Conservation (phyloP, 805 yeast species). For the Candida ficus region DNA sequence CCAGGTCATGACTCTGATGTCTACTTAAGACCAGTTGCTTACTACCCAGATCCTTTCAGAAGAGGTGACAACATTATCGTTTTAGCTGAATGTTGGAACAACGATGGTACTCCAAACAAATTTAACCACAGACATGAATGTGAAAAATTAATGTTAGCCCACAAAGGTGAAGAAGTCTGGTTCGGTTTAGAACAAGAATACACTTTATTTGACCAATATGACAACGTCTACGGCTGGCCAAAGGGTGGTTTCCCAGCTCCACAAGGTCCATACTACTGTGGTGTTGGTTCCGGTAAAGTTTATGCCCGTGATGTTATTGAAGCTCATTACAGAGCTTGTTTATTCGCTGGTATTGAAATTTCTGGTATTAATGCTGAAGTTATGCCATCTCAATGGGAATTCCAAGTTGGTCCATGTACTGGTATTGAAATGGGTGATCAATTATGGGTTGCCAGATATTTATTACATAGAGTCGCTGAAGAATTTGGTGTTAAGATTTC, state of each 20-base stretch:
- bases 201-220: constrained; percentile 89
- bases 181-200: constrained; percentile 99
- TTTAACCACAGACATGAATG: constrained; percentile 97
- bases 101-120: constrained; percentile 98
- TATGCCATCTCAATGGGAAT: constrained; percentile 99
- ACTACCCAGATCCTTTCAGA: constrained; percentile 96
- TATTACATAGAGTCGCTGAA: constrained; percentile 92
- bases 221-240: constrained; percentile 97
- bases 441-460: constrained; percentile 93
- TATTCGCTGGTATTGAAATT: constrained; percentile 83
- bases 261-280: constrained; percentile 99
- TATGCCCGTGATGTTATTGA: constrained; percentile 97
- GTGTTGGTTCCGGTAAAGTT: constrained; percentile 98
- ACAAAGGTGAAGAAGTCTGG: constrained; percentile 82
- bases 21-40: constrained; percentile 92
- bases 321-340: constrained; percentile 98
- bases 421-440: constrained; percentile 98
- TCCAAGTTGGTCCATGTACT: constrained; percentile 97
- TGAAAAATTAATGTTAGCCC: constrained; percentile 91
- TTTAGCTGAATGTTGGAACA: constrained; percentile 94
- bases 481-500: constrained; percentile 98
- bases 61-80: constrained; percentile 96
- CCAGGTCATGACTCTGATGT: constrained; percentile 97
- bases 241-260: constrained; percentile 99
- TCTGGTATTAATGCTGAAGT: constrained; percentile 99